These are phyloP conservation scores for Crithidia bombi DNA, from an alignment of 208 protist genomes.

Conservation along the genomic window DNA sequence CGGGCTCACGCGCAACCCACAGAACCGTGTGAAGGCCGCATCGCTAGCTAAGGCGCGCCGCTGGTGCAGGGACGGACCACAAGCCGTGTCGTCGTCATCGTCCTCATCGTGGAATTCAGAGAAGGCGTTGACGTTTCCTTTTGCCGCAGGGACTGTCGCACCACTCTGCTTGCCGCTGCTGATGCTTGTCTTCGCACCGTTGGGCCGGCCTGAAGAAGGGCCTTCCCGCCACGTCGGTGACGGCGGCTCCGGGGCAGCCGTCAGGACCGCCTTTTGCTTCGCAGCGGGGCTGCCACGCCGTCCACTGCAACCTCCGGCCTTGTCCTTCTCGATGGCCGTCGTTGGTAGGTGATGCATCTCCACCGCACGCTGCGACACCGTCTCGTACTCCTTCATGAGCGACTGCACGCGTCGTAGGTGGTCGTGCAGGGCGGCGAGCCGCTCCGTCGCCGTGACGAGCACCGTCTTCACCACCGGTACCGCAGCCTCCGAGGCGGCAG, in stretches of 20 bases:
- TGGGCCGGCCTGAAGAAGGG: neutral
- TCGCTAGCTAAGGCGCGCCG: conserved; percentile 30
- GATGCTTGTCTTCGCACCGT: neutral
- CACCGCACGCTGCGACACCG: conserved; percentile 29
- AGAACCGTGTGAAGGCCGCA: conserved; percentile 28
- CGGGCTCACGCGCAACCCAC: conserved; percentile 23
- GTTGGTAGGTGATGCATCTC: conserved; percentile 21
- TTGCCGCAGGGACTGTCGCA: too few species aligned
- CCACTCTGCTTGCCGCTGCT: neutral
- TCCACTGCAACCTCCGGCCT: conserved; percentile 1
- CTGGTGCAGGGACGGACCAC: conserved; percentile 30
- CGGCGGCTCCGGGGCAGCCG: conserved; percentile 23
- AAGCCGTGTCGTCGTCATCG: neutral
- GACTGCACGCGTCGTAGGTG: conserved; percentile 25
- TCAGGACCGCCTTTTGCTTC: neutral
- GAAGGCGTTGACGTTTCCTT: neutral
- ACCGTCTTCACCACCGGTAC: neutral
- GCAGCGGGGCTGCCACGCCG: conserved; percentile 2
- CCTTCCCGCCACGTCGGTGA: conserved; percentile 13
- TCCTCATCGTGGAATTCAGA: too few species aligned
- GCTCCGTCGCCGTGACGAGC: conserved; percentile 20
- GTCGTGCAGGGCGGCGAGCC: conserved; percentile 24
- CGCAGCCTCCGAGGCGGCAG: neutral
- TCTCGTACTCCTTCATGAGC: conserved; percentile 45
- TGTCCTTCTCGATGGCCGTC: too few species aligned